Conservation (phyloP, 2,329 filamentous ascomycete genomes). For the Zymoseptoria tritici region DNA sequence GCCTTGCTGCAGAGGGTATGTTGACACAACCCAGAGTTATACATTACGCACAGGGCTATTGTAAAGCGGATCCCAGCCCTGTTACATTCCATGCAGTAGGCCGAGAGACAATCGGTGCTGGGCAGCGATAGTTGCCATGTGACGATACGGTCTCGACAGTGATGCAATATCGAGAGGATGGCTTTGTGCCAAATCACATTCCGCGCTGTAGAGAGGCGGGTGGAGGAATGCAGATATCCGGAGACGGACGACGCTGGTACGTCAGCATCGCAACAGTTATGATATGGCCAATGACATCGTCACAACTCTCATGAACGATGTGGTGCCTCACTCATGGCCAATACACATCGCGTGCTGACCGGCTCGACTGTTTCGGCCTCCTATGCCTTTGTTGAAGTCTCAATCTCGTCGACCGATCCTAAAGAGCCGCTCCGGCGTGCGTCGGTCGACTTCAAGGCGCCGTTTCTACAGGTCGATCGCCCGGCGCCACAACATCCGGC, state of each 20-base stretch:
- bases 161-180: constrained; percentile 16
- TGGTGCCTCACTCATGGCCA: not conserved
- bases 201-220: constrained; percentile 9
- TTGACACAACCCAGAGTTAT: constrained; percentile 12
- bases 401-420: not conserved
- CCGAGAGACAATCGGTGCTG: constrained; percentile 17
- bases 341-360: not conserved
- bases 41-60: constrained; percentile 18
- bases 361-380: not conserved
- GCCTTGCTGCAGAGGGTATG: not conserved
- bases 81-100: constrained; percentile 21
- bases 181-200: constrained; percentile 19
- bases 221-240: constrained; percentile 11
- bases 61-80: constrained; percentile 14
- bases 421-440: not conserved
- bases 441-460: not conserved
- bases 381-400: not conserved
- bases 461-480: not conserved
- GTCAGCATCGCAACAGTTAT: not conserved
- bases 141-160: constrained; percentile 7
- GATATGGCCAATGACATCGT: not conserved
- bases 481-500: not conserved
- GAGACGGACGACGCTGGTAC: not conserved
- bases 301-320: not conserved
- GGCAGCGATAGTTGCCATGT: constrained; percentile 8